A percentile compares a stretch with the other conserved stretches of the same genome.
These are phyloP conservation scores for Trichoderma afroharzianum DNA, from an alignment of 2,329 filamentous ascomycete species.

Conservation along the genomic window DNA sequence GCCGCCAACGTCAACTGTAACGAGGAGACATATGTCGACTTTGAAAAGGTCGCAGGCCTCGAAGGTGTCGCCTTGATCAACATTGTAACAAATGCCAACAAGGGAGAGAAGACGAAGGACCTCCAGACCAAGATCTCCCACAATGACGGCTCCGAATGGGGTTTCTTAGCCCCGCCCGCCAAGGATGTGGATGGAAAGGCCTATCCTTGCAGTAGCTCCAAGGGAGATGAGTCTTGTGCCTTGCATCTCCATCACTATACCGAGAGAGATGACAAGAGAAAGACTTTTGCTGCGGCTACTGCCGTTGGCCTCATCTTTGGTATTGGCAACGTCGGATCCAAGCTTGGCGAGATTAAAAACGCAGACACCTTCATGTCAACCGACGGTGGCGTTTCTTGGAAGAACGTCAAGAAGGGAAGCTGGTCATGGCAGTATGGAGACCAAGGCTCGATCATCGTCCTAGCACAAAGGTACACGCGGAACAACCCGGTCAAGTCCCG, in stretches of 20 bases:
- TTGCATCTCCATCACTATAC: slow-evolving; percentile 96
- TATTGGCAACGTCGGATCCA: slow-evolving; percentile 80
- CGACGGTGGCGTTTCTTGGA: slow-evolving; percentile 90
- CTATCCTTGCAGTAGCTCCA: slow-evolving; percentile 62
- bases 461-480: slow-evolving; percentile 68
- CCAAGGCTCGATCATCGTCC: slow-evolving; percentile 86
- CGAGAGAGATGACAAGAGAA: slow-evolving; percentile 74
- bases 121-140: slow-evolving; percentile 91
- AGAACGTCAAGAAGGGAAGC: slow-evolving; percentile 75
- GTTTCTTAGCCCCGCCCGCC: slow-evolving; percentile 66
- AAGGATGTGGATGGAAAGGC: slow-evolving; percentile 67
- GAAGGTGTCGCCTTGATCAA: slow-evolving; percentile 91
- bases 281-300: slow-evolving; percentile 83
- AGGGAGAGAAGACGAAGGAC: slow-evolving; percentile 75
- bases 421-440: slow-evolving; percentile 97
- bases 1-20: slow-evolving; percentile 79
- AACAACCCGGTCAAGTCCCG: slow-evolving; percentile 68
- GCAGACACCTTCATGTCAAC: slow-evolving; percentile 87
- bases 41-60: slow-evolving; percentile 89
- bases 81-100: slow-evolving; percentile 69
- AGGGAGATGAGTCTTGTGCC: slow-evolving; percentile 66
- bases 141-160: slow-evolving; percentile 91
- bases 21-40: slow-evolving; percentile 76
- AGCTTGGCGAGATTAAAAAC: slow-evolving; percentile 63
- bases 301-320: slow-evolving; percentile 90